Percentiles rank a stretch among this genome's conserved stretches.
These are phyloP conservation scores for Lactifluus rugatus DNA, from an alignment of 768 basidiomycete species.

Conservation along the genomic window DNA sequence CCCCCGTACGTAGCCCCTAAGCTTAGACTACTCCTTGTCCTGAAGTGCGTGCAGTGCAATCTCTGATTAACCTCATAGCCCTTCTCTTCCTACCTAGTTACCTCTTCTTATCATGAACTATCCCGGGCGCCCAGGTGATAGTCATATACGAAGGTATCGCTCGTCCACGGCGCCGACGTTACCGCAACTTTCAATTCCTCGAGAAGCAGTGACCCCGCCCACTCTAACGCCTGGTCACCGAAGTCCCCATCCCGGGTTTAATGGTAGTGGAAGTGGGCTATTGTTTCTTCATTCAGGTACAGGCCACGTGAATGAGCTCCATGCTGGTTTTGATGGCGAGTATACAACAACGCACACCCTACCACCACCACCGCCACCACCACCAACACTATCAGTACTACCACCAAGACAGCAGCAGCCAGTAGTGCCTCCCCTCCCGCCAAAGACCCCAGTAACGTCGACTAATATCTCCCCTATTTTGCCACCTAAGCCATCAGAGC, in stretches of 20 bases:
- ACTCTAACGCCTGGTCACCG: slow-evolving; percentile 9
- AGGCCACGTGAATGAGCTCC: too few species aligned
- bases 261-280: not conserved
- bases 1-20: too few species aligned
- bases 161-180: not conserved
- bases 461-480: slow-evolving; percentile 3
- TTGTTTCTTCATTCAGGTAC: not conserved
- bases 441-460: slow-evolving; percentile 1
- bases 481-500: slow-evolving; percentile 4
- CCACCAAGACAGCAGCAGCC: not conserved
- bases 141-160: not conserved
- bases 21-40: too few species aligned
- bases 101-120: not conserved
- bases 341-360: too few species aligned
- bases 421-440: slow-evolving; percentile 9
- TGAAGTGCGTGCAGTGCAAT: too few species aligned
- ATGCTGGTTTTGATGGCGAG: not conserved
- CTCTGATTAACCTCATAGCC: too few species aligned
- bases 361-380: not conserved
- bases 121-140: not conserved
- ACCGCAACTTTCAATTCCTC: not conserved
- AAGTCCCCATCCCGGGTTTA: not conserved
- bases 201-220: not conserved
- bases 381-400: not conserved
- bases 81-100: too few species aligned